phyloP scores from a whole-genome alignment of 352 stramenopile species.

The Phytopythium montanum region DNA sequence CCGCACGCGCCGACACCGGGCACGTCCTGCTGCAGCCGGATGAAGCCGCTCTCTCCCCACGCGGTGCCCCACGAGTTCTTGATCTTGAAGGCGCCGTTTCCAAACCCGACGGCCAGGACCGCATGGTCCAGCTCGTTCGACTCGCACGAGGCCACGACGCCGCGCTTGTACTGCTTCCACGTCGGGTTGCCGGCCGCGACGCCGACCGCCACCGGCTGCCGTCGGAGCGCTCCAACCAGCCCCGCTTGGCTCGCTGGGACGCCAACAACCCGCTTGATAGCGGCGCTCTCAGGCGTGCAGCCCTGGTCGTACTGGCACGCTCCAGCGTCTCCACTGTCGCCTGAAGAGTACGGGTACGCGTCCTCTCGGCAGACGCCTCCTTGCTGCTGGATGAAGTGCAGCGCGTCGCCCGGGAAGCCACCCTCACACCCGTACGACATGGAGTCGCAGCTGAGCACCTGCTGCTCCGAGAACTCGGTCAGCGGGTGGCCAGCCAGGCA shows the following conservation, averaged over 20 bases:
- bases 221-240: constrained; percentile 82
- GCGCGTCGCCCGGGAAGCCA: constrained; percentile 84
- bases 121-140: constrained; percentile 96
- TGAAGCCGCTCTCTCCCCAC: constrained; percentile 94
- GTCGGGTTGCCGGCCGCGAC: constrained; percentile 93
- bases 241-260: constrained; percentile 75
- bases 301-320: constrained; percentile 17
- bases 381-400: constrained; percentile 82
- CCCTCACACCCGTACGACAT: constrained; percentile 87
- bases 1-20: constrained; percentile 42
- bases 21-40: constrained; percentile 87
- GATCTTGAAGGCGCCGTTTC: constrained; percentile 91
- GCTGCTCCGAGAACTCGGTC: constrained; percentile 89
- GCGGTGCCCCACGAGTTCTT: constrained; percentile 96
- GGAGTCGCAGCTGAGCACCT: constrained; percentile 90
- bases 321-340: constrained; percentile 22
- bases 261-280: constrained; percentile 42
- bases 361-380: constrained; percentile 78
- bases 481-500: constrained; percentile 74
- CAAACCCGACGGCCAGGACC: constrained; percentile 96
- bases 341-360: constrained; percentile 82
- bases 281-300: constrained; percentile 29
- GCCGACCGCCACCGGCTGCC: constrained; percentile 92
- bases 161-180: constrained; percentile 97
- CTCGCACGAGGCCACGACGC: constrained; percentile 81